These are phyloP conservation scores for Phytophthora niederhauseri DNA, from an alignment of 352 stramenopile genomes.

Conservation along the genomic window DNA sequence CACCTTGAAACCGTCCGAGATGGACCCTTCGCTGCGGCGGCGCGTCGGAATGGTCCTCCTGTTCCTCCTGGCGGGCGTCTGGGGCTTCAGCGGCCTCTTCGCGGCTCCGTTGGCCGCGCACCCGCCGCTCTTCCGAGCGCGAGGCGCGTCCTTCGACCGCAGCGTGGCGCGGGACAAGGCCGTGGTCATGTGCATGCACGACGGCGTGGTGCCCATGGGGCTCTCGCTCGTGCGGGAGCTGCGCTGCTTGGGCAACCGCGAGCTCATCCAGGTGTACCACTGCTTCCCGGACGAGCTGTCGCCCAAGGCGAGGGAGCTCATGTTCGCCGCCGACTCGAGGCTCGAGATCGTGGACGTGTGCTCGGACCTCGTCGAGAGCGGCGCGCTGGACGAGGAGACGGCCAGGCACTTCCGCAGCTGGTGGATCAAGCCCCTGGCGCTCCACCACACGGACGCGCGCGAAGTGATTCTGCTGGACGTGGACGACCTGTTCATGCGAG, in stretches of 20 bases:
- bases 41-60: constrained; percentile 17
- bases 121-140: constrained; percentile 17
- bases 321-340: constrained; percentile 33
- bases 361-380: constrained; percentile 26
- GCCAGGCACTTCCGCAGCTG: constrained; percentile 50
- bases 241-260: constrained; percentile 47
- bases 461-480: constrained; percentile 67
- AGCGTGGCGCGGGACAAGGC: constrained; percentile 31
- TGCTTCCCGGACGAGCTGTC: constrained; percentile 52
- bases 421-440: constrained; percentile 65
- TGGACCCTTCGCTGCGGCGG: constrained; percentile 15
- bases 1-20: constrained; percentile 20
- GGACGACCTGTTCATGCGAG: constrained; percentile 50
- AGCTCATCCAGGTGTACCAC: constrained; percentile 60
- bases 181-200: constrained; percentile 52
- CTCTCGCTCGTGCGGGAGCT: constrained; percentile 53
- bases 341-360: constrained; percentile 58
- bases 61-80: constrained; percentile 6
- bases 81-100: constrained; percentile 4
- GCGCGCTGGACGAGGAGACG: constrained; percentile 8
- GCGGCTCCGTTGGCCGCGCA: constrained; percentile 9
- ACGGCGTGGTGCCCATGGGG: constrained; percentile 44
- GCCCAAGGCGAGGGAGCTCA: constrained; percentile 26
- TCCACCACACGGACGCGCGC: constrained; percentile 49
- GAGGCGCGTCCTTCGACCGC: constrained; percentile 23